Evolutionary conservation across 1,139 yeast species (phyloP).

Genomic region (Kodamaea suecica): DNA sequence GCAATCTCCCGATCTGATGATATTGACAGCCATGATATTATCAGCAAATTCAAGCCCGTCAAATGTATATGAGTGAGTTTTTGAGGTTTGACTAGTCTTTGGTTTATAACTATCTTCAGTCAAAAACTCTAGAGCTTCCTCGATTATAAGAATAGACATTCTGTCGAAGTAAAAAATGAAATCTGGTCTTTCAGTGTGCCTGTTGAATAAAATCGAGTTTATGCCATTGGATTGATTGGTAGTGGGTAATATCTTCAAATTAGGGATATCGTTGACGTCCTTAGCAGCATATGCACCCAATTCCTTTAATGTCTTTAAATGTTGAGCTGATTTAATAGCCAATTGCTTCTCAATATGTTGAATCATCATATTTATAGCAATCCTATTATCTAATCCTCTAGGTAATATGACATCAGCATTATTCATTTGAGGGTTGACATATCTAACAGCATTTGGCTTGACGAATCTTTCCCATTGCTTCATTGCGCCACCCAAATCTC

Average conservation of each 20-base stretch:
- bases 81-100: conserved; percentile 19
- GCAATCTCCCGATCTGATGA: conserved; percentile 91
- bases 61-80: conserved; percentile 30
- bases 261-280: conserved; percentile 27
- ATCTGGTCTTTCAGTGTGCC: conserved; percentile 59
- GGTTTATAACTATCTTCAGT: conserved; percentile 20
- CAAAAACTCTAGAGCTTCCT: conserved; percentile 57
- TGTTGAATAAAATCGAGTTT: conserved; percentile 63
- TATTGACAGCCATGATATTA: conserved; percentile 66
- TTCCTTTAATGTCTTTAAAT: conserved; percentile 54
- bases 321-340: conserved; percentile 59
- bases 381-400: conserved; percentile 76
- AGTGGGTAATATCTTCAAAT: conserved; percentile 43
- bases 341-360: conserved; percentile 77
- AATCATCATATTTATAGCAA: conserved; percentile 77
- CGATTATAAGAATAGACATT: conserved; percentile 65
- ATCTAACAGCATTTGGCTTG: conserved; percentile 83
- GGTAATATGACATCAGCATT: conserved; percentile 87
- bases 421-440: conserved; percentile 73
- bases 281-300: conserved; percentile 45
- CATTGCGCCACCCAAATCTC: conserved; percentile 78
- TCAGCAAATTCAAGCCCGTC: conserved; percentile 44
- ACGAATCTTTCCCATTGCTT: conserved; percentile 89
- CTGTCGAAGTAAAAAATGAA: conserved; percentile 86
- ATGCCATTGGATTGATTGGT: conserved; percentile 73